These are phyloP conservation scores for Piloderma croceum DNA, from an alignment of 768 basidiomycete genomes.

Conservation along the genomic window DNA sequence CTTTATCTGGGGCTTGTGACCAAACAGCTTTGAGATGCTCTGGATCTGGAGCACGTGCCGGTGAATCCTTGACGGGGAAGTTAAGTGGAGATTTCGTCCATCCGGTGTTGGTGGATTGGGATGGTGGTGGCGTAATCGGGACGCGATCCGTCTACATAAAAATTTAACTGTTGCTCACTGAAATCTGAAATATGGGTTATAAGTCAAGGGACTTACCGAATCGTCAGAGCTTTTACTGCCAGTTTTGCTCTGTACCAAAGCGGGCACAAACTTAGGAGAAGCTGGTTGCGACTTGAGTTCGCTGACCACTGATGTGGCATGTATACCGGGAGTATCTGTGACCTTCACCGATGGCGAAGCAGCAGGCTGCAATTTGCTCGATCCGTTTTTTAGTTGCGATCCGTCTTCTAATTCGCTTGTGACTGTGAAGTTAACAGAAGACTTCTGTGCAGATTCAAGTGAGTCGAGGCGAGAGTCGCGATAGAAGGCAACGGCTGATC, in stretches of 20 bases:
- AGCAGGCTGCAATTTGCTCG: slow-evolving; percentile 18
- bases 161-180: slow-evolving; percentile 10
- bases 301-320: neutral
- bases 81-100: slow-evolving; percentile 51
- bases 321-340: neutral
- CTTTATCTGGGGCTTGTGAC: slow-evolving; percentile 72
- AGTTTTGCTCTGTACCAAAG: slow-evolving; percentile 22
- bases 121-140: slow-evolving; percentile 45
- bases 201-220: slow-evolving; percentile 40
- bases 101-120: slow-evolving; percentile 33
- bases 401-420: slow-evolving; percentile 63
- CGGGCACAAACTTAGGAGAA: neutral
- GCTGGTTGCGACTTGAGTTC: neutral
- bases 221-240: slow-evolving; percentile 52
- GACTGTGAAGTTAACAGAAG: slow-evolving; percentile 69
- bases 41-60: slow-evolving; percentile 68
- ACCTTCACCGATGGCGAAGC: slow-evolving; percentile 14
- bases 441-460: slow-evolving; percentile 41
- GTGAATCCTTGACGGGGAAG: slow-evolving; percentile 60
- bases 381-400: slow-evolving; percentile 3
- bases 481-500: slow-evolving; percentile 68
- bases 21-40: slow-evolving; percentile 82
- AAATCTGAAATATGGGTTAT: slow-evolving; percentile 1
- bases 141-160: slow-evolving; percentile 35
- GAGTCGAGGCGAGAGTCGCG: slow-evolving; percentile 55